Base-by-base conservation (phyloP, 257 asterid species). In the Fraxinus quadrangulata region DNA sequence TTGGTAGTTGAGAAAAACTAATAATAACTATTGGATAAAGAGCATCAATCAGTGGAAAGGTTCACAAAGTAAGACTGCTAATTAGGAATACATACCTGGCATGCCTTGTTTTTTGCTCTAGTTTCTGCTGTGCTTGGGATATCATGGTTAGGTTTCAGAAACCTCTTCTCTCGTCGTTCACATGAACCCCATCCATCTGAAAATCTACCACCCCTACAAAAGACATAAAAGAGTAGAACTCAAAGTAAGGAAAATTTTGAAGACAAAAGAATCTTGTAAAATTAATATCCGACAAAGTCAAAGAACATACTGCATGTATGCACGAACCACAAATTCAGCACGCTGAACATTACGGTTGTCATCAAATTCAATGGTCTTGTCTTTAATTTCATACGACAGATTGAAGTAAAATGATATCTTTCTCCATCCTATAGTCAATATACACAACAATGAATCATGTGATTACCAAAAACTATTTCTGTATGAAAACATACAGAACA, bases 111-210 rank as follows among this genome's bases (percentile, higher is more conserved):
- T 83, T 95, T 95, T 59, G 99, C 98, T 87, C 99, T 91, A 70
- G 99, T 95, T 95, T 95, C 99, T 56, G 99, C 99, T 70, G 99
- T 95, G 87, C 99, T 89, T 23, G 99, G 99, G 86, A 95, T 87
- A 81, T 95, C 99, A 78, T 93, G 97, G 83, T 95, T 95, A 63
- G 99, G 99, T 80, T 95, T 93, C 87, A 80, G 39, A 85, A 95
- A 95, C 80, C 70, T 91, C 86, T 95, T 95, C 87, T 95, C 99
- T 37, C 97, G 89, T 31, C 92, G 89, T 56, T 95, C 98, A 84
- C 99, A 93, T 26, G 99, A 95, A 74, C 98, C 99, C 99, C 98
- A 95, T 83, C 99, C 99, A 85, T 95, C 97, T 56, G 97, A 93
- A 80, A 91, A 95, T 84, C 99, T 91, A 70, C 97, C 97, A 73